Evolutionary conservation across 2,329 filamentous ascomycete genomes (phyloP).

Genomic region (Cladosporium sp.): DNA sequence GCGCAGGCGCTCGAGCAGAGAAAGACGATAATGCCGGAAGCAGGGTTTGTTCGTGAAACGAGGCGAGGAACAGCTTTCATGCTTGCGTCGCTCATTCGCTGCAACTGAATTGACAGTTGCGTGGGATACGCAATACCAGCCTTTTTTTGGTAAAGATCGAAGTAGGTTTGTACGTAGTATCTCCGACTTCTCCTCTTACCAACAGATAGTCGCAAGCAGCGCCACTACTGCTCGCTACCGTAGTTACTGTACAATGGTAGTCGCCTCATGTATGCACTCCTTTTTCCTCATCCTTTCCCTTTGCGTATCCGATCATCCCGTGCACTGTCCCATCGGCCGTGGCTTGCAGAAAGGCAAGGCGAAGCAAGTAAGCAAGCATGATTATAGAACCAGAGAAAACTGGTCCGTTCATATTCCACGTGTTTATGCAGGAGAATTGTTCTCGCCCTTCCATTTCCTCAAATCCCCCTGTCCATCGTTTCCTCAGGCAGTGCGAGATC

Average conservation of each 20-base stretch:
- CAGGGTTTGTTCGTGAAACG: background rate
- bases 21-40: background rate
- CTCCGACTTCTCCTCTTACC: background rate
- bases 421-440: background rate
- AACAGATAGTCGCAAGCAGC: background rate
- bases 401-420: background rate
- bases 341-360: background rate
- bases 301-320: background rate
- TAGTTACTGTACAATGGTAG: background rate
- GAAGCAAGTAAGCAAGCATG: background rate
- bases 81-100: too few relatives aligned
- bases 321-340: background rate
- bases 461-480: background rate
- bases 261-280: background rate
- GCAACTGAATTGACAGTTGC: too few relatives aligned
- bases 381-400: background rate
- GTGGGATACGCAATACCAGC: too few relatives aligned
- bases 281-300: background rate
- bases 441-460: background rate
- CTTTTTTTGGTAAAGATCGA: too few relatives aligned
- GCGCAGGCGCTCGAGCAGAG: background rate
- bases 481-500: conserved; percentile 1
- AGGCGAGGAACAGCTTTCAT: background rate
- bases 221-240: background rate
- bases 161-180: too few relatives aligned